Base-by-base conservation (phyloP, 139 green algal genomes). In the Coccomyxa sp. region DNA sequence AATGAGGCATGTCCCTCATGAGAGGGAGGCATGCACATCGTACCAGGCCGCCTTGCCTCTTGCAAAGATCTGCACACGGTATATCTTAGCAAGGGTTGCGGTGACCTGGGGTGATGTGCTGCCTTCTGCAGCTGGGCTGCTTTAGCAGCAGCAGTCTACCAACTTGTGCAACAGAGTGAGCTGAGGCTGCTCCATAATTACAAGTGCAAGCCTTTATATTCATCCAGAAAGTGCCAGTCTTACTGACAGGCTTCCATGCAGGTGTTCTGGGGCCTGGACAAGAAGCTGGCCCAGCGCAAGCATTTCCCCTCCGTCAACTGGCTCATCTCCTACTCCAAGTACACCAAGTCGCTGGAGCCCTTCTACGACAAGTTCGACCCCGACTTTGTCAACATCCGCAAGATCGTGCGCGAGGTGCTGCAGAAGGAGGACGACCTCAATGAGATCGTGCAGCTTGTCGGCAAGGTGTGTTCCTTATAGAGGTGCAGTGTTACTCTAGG, bases 181-280 rank as follows among this genome's bases (percentile, higher is more conserved):
- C 63, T 71, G 63, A 71, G 21, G 18, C 63, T 71, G 63, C 9
- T 71, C 18, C 63, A 71, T 71, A 1, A 9, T 71, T 71, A 25
- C 63, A 71, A 14, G 1, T 79, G 74, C 16, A 31, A 79, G 74
- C 74, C 28, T 3, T 45, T 10, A 10, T 79, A 4, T 81, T 10
- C 67, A 31, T 81, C 57, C 77, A 80, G 79, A 51, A 67, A 74
- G 21, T n/a, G n/a, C n/a, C n/a, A n/a, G n/a, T n/a, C n/a, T 71
- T 79, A n/a, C 32, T 67, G 25, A 76, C 67, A 27, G 38, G 38
- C 38, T 51, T 21, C 63, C 21, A 25, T 71, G 63, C 90, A 97
- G 94, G 97, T 99, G 85, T 99, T 99, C 88, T 99, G 97, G 97
- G 97, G 97, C n/a, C 85, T 99, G 88, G 97, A 99, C 92, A 99